phyloP scores from a whole-genome alignment of 805 yeast genomes.

The Nakazawaea ernobii region DNA sequence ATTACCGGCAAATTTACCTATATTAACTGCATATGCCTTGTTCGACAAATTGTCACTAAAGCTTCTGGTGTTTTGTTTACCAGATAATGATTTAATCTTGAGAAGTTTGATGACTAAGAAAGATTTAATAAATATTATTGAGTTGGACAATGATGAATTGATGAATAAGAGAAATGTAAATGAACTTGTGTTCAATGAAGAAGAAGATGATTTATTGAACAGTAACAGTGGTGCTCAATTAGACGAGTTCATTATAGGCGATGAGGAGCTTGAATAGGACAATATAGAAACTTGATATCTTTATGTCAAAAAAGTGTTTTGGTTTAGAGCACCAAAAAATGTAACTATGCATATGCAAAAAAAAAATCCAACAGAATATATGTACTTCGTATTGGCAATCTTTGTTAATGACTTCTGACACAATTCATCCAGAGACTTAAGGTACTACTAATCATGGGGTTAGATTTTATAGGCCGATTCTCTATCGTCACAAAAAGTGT shows the following conservation, averaged over 20 bases:
- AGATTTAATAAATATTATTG: conserved; percentile 21
- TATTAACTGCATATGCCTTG: conserved; percentile 30
- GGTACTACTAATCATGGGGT: too few relatives aligned
- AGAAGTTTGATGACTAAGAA: conserved; percentile 31
- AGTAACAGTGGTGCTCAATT: background rate
- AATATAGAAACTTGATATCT: background rate
- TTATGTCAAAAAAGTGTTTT: too few relatives aligned
- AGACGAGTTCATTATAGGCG: conserved; percentile 1
- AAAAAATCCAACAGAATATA: too few relatives aligned
- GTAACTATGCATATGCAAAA: too few relatives aligned
- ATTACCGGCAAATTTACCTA: conserved; percentile 23
- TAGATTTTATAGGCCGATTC: too few relatives aligned
- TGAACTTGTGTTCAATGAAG: background rate
- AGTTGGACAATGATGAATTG: conserved; percentile 3
- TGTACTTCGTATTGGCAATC: too few relatives aligned
- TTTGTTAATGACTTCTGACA: too few relatives aligned
- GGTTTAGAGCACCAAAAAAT: too few relatives aligned
- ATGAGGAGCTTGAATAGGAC: background rate
- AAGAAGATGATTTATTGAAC: background rate
- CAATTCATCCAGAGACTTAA: too few relatives aligned
- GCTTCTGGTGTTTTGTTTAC: conserved; percentile 24
- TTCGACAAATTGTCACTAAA: conserved; percentile 32
- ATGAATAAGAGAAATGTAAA: background rate
- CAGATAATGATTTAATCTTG: conserved; percentile 19
- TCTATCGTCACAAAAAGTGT: too few relatives aligned